These are phyloP conservation scores for Penicillium argentinense DNA, from an alignment of 495 filamentous ascomycete genomes.

Conservation along the genomic window DNA sequence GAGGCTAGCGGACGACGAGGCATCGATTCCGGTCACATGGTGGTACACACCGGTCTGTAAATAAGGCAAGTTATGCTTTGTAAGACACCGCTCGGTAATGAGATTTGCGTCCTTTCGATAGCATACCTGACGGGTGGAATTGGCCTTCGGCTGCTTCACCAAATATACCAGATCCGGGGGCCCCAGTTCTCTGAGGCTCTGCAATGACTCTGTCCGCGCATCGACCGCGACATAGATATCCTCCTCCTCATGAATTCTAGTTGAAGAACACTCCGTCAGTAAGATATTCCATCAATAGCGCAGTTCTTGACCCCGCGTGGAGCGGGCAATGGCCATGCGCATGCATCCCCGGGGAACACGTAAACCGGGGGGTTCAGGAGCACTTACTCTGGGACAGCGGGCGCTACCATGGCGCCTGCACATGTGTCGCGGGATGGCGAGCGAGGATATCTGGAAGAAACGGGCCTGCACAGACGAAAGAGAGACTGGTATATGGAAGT, in stretches of 20 bases:
- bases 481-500: slow-evolving; percentile 1
- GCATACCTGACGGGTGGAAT: slow-evolving; percentile 49
- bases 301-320: slow-evolving; percentile 2
- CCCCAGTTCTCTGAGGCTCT: slow-evolving; percentile 83
- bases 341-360: slow-evolving; percentile 35
- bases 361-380: slow-evolving; percentile 28
- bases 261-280: slow-evolving; percentile 21
- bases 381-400: slow-evolving; percentile 85
- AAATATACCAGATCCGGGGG: slow-evolving; percentile 95
- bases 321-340: slow-evolving; percentile 24
- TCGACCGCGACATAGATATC: slow-evolving; percentile 85
- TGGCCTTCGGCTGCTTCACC: slow-evolving; percentile 75
- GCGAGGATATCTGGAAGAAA: slow-evolving; percentile 3
- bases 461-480: slow-evolving; percentile 2
- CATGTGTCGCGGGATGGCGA: slow-evolving; percentile 16
- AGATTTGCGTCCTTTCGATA: background rate
- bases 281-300: slow-evolving; percentile 5
- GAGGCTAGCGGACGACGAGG: slow-evolving; percentile 93
- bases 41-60: slow-evolving; percentile 86
- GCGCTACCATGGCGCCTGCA: slow-evolving; percentile 72
- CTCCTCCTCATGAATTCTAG: slow-evolving; percentile 83
- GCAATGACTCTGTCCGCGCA: slow-evolving; percentile 82
- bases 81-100: background rate
- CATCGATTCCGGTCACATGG: slow-evolving; percentile 96
- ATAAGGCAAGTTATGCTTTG: slow-evolving; percentile 6